Base-by-base conservation (phyloP, 2,329 filamentous ascomycete genomes). In the Talaromyces pinophilus region DNA sequence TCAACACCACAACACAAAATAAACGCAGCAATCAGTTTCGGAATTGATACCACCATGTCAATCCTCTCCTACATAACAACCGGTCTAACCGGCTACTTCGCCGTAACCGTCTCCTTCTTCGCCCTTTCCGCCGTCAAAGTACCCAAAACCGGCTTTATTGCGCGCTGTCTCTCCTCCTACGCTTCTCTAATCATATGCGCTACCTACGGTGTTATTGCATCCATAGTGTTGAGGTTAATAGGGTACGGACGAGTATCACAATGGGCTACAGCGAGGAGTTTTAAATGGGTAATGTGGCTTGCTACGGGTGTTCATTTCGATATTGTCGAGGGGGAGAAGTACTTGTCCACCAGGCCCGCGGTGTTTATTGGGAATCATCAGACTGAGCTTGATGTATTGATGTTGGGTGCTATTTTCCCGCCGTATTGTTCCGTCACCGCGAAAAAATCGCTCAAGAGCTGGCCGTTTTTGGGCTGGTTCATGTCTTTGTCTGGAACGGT, bases 311-410 rank as follows among this genome's bases (percentile, higher is more conserved):
- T 97, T 59, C 86, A 84, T 67, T 97, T 98, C 76, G 84, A 86
- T 48, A 79, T 84, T 68, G 80, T 97, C 60, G 85, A 90, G 54
- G 92, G 93, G 13, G 74, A 87, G 67, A 79, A 88, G 70, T 77
- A 88, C 71, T 86, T 93, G 67, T 81, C 82, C 57, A 88, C 83
- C 10, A 87, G 94, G 62, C 95, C 95, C 0, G 93, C 92, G 66
- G 91, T 99, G 66, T 93, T 99, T 74, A 85, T 99, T 71, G 91
- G 91, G 48, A 98, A 98, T 80, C 95, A 99, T 82, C 95, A 99
- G 85, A 92, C 91, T 25, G 95, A 98, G 81, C 87, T 99, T 71
- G 95, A 99, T 76, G 91, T 99, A 48, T 85, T 97, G 67, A 91
- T 97, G 87, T 86, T 99, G 33, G 95, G 93, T 69, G 83, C 85